Conservation (phyloP, 305 asterid genomes). For the Fraxinus baroniana region DNA sequence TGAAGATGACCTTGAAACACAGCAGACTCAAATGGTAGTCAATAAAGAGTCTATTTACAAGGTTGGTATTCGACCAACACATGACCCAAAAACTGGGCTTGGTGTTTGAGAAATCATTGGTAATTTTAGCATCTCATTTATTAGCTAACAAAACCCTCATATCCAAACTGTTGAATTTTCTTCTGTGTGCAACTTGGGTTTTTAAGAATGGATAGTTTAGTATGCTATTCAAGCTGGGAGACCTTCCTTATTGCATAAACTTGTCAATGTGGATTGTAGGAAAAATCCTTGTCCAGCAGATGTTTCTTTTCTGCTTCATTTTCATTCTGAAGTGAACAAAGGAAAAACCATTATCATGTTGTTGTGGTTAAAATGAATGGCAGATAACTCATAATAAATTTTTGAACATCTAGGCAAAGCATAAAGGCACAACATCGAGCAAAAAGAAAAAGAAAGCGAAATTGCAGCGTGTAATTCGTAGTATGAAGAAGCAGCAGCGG, state of each 20-base stretch:
- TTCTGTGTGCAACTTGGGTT: background rate
- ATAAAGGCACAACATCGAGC: conserved; percentile 88
- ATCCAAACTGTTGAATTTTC: background rate
- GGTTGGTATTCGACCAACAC: conserved; percentile 40
- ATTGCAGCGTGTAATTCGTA: conserved; percentile 75
- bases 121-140: background rate
- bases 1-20: conserved; percentile 59
- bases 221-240: background rate
- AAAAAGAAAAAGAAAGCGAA: conserved; percentile 98
- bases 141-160: background rate
- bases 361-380: background rate
- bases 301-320: conserved; percentile 6
- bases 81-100: conserved; percentile 4
- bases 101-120: background rate
- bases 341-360: background rate
- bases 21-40: conserved; percentile 56
- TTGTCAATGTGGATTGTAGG: conserved; percentile 17
- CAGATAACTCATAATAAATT: background rate
- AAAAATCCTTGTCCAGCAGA: background rate
- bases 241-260: conserved; percentile 6
- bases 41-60: conserved; percentile 84
- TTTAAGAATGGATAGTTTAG: background rate
- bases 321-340: background rate
- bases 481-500: conserved; percentile 95
- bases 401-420: conserved; percentile 60